Conservation (phyloP, 2,329 filamentous ascomycete species). For the Paracorniculantispora psalliotae region DNA sequence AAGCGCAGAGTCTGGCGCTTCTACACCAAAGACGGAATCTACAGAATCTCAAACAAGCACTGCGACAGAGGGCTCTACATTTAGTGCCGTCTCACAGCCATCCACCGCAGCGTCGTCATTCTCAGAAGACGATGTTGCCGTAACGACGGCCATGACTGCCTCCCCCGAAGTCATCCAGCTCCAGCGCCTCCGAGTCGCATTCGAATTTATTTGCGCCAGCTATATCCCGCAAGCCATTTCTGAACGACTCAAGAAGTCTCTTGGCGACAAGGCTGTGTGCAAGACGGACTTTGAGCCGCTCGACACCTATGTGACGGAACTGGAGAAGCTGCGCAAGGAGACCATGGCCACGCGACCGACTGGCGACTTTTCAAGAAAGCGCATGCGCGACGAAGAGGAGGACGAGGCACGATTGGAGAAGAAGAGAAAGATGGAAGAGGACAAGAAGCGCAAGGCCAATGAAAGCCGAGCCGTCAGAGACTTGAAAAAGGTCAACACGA, state of each 20-base stretch:
- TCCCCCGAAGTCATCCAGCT: conserved; percentile 49
- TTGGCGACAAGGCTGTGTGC: conserved; percentile 31
- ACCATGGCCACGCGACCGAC: conserved; percentile 63
- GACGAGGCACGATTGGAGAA: conserved; percentile 66
- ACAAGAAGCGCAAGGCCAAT: conserved; percentile 73
- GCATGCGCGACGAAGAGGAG: conserved; percentile 61
- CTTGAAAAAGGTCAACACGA: conserved; percentile 83
- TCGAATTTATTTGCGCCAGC: conserved; percentile 58
- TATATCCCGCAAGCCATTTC: conserved; percentile 51
- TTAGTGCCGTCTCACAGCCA: conserved; percentile 33
- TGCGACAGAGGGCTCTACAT: conserved; percentile 30
- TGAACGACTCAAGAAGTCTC: conserved; percentile 34
- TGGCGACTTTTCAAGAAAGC: conserved; percentile 67
- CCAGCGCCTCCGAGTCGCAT: conserved; percentile 59
- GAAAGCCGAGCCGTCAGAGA: conserved; percentile 73
- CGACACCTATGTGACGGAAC: conserved; percentile 60
- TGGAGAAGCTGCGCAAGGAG: conserved; percentile 66
- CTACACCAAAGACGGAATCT: conserved; percentile 26
- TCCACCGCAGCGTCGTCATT: conserved; percentile 44
- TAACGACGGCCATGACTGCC: conserved; percentile 40
- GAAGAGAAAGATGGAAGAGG: conserved; percentile 80
- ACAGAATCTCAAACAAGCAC: conserved; percentile 40
- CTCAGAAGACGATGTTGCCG: conserved; percentile 29
- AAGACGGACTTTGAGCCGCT: conserved; percentile 64
- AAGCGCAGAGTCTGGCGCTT: conserved; percentile 22